A percentile compares a stretch with the other conserved stretches of the same genome.
Conservation (phyloP, 1,284 basidiomycete genomes). For the Cystobasidium sp. region DNA sequence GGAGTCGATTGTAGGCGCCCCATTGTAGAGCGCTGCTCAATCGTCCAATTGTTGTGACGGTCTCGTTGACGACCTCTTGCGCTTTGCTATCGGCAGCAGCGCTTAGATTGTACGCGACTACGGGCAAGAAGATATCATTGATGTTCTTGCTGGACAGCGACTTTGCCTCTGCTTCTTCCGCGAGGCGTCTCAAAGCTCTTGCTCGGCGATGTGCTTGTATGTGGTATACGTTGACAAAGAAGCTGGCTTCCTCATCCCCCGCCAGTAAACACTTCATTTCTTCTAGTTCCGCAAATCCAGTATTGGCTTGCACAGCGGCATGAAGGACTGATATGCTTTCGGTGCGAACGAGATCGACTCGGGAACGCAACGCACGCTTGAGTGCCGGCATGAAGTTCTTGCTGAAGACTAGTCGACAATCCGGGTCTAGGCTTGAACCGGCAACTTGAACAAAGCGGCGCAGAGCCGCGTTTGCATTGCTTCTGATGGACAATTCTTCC, state of each 20-base stretch:
- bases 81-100: conserved; percentile 63
- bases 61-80: conserved; percentile 85
- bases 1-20: conserved; percentile 80
- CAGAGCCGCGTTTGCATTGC: conserved; percentile 76
- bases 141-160: conserved; percentile 74
- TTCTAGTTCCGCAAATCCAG: conserved; percentile 49
- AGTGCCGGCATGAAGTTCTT: conserved; percentile 77
- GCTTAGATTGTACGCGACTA: conserved; percentile 70
- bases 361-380: conserved; percentile 78
- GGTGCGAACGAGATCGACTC: conserved; percentile 82
- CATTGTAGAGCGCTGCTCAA: conserved; percentile 76
- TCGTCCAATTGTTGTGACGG: conserved; percentile 75
- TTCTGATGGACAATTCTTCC: conserved; percentile 84
- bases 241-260: conserved; percentile 92
- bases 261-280: conserved; percentile 73
- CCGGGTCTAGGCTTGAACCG: conserved; percentile 52
- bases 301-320: conserved; percentile 64
- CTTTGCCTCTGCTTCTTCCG: conserved; percentile 76
- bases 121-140: conserved; percentile 81
- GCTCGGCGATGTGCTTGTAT: conserved; percentile 90
- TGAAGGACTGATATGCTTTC: conserved; percentile 84
- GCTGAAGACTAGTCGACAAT: conserved; percentile 62
- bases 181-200: conserved; percentile 82
- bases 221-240: conserved; percentile 96
- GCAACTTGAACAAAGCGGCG: conserved; percentile 75